Evolutionary conservation across 768 basidiomycete genomes (phyloP).

Genomic region (Nevesoporus exiguus): DNA sequence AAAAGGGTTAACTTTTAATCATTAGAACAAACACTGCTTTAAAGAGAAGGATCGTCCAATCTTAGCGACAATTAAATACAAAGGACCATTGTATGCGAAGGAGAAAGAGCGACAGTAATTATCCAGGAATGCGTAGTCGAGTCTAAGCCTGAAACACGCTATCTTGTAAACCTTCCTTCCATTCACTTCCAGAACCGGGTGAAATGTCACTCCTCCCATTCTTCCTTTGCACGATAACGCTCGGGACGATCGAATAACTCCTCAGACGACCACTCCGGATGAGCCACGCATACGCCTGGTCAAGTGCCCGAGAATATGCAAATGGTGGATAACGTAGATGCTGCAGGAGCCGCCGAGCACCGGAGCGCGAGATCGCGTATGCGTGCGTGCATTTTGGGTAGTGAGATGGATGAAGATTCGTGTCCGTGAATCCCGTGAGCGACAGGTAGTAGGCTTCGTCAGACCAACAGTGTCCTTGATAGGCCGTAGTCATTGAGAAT

Average conservation of each 20-base stretch:
- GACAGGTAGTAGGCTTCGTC: slow-evolving; percentile 53
- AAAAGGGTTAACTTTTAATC: too few relatives aligned
- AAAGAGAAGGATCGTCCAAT: too few relatives aligned
- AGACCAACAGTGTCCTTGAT: slow-evolving; percentile 76
- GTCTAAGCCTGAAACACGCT: slow-evolving; percentile 40
- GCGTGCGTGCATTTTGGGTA: slow-evolving; percentile 72
- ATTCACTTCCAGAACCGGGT: slow-evolving; percentile 45
- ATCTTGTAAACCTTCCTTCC: slow-evolving; percentile 49
- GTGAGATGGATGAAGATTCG: slow-evolving; percentile 52
- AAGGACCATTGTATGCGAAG: too few relatives aligned
- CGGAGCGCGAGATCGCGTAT: slow-evolving; percentile 56
- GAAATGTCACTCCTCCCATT: slow-evolving; percentile 53
- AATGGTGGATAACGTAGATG: slow-evolving; percentile 62
- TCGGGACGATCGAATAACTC: slow-evolving; percentile 65
- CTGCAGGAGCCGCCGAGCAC: slow-evolving; percentile 58
- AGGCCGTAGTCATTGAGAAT: too few relatives aligned
- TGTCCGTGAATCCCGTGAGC: slow-evolving; percentile 19
- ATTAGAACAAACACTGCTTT: too few relatives aligned
- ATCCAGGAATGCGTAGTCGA: neutral
- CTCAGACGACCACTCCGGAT: slow-evolving; percentile 51
- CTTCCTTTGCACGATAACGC: slow-evolving; percentile 66
- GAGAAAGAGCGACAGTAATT: too few relatives aligned
- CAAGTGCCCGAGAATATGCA: slow-evolving; percentile 74
- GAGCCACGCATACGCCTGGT: slow-evolving; percentile 71
- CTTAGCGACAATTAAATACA: too few relatives aligned